phyloP scores from a whole-genome alignment of 768 basidiomycete species.

The Lanmaoa rubissima region DNA sequence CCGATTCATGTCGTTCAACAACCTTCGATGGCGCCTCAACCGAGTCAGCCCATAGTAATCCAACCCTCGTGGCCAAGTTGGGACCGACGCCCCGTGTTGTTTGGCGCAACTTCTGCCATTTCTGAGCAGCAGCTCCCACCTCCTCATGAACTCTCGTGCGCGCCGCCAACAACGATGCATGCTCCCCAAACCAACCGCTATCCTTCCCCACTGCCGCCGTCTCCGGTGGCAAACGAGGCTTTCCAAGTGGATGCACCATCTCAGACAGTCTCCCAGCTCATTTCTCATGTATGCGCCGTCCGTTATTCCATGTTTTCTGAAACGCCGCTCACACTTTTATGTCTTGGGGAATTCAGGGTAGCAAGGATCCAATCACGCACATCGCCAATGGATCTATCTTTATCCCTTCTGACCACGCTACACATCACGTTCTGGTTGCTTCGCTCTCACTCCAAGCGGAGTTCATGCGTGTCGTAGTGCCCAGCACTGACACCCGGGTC shows the following conservation, averaged over 20 bases:
- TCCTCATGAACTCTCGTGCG: background rate
- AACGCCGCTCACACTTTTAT: background rate
- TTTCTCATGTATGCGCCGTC: slow-evolving; percentile 6
- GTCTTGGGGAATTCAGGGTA: slow-evolving; percentile 4
- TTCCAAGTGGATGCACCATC: background rate
- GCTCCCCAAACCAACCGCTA: no score
- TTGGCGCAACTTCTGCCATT: no score
- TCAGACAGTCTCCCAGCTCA: slow-evolving; percentile 10
- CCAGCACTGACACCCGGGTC: slow-evolving; percentile 14
- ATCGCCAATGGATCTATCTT: slow-evolving; percentile 9
- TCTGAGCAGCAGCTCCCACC: background rate
- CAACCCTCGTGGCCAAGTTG: no score
- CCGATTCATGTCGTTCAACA: background rate
- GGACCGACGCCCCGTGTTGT: no score
- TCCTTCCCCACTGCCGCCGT: background rate
- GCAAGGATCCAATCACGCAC: slow-evolving; percentile 22
- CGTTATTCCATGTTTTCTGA: background rate
- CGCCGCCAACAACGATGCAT: no score
- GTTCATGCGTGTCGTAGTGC: slow-evolving; percentile 26
- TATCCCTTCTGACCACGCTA: slow-evolving; percentile 13
- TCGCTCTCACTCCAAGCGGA: slow-evolving; percentile 20
- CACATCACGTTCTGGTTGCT: slow-evolving; percentile 21
- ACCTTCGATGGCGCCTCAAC: background rate
- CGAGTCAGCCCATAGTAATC: background rate
- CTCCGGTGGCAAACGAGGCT: background rate